Conservation (phyloP, 164 flowering plant species). For the Liquidambar formosana region DNA sequence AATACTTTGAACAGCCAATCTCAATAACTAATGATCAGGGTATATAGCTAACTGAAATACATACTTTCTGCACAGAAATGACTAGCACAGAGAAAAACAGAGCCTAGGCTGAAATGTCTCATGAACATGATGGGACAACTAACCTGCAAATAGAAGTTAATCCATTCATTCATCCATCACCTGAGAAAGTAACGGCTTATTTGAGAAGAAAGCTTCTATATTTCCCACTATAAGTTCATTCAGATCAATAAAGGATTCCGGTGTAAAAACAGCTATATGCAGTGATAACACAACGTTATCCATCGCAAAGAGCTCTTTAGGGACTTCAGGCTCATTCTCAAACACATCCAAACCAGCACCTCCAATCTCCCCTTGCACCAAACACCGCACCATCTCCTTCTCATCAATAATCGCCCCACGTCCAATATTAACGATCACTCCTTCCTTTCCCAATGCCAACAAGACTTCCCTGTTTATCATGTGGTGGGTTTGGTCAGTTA, state of each 20-base stretch:
- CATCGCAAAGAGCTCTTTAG: slow-evolving; percentile 48
- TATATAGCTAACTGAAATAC: too few relatives aligned
- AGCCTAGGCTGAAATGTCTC: too few relatives aligned
- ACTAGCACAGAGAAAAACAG: too few relatives aligned
- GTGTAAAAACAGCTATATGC: slow-evolving; percentile 52
- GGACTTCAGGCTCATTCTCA: slow-evolving; percentile 75
- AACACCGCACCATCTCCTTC: slow-evolving; percentile 53
- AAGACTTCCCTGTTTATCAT: slow-evolving; percentile 58
- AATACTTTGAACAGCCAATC: too few relatives aligned
- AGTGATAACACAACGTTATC: slow-evolving; percentile 74
- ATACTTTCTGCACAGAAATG: too few relatives aligned
- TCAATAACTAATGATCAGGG: too few relatives aligned
- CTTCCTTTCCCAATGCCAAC: slow-evolving; percentile 59
- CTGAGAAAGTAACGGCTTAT: slow-evolving; percentile 51
- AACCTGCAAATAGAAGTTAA: not conserved
- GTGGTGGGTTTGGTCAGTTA: slow-evolving; percentile 60
- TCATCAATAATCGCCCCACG: slow-evolving; percentile 78
- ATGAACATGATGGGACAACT: not conserved
- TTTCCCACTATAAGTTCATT: slow-evolving; percentile 41
- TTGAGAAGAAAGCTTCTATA: slow-evolving; percentile 70
- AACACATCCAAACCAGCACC: slow-evolving; percentile 88
- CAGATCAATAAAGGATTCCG: slow-evolving; percentile 35
- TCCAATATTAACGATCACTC: slow-evolving; percentile 59
- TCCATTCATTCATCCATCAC: slow-evolving; percentile 22
- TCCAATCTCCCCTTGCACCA: slow-evolving; percentile 54